Evolutionary conservation across 2,329 filamentous ascomycete species (phyloP).

Genomic region (Esteya vermicola): DNA sequence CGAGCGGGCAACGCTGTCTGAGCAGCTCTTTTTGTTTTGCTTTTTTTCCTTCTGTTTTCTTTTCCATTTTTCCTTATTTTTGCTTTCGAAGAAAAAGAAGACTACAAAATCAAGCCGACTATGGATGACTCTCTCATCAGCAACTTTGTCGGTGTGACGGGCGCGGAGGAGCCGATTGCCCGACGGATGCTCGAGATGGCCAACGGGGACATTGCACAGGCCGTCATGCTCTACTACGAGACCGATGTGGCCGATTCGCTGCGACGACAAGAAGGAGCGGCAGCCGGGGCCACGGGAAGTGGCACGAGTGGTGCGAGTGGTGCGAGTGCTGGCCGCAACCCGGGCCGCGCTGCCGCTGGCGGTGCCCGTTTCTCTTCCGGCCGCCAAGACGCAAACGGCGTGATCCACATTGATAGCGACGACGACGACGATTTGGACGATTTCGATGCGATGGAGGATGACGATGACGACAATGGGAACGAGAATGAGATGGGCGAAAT

Average conservation of each 20-base stretch:
- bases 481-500: constrained; percentile 25
- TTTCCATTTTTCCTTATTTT: background rate
- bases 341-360: too few species aligned
- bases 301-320: too few species aligned
- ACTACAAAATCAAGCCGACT: constrained; percentile 11
- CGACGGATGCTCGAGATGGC: constrained; percentile 72
- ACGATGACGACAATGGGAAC: constrained; percentile 9
- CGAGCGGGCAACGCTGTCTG: background rate
- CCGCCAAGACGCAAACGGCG: constrained; percentile 40
- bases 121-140: constrained; percentile 59
- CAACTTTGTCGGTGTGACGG: constrained; percentile 72
- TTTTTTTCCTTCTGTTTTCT: constrained; percentile 1
- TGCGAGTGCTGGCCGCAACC: too few species aligned
- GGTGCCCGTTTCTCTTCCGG: too few species aligned
- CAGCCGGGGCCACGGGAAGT: background rate
- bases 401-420: constrained; percentile 65
- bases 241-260: constrained; percentile 52
- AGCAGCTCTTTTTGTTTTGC: background rate
- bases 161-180: constrained; percentile 57
- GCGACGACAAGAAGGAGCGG: constrained; percentile 16
- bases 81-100: background rate
- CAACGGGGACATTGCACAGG: constrained; percentile 71
- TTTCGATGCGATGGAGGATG: constrained; percentile 18
- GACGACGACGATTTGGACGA: constrained; percentile 38
- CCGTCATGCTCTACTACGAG: constrained; percentile 81